Evolutionary conservation across 768 basidiomycete genomes (phyloP), one percentile per base, ranked within the genome.

Genomic region (Leccinum disarticulatum): DNA sequence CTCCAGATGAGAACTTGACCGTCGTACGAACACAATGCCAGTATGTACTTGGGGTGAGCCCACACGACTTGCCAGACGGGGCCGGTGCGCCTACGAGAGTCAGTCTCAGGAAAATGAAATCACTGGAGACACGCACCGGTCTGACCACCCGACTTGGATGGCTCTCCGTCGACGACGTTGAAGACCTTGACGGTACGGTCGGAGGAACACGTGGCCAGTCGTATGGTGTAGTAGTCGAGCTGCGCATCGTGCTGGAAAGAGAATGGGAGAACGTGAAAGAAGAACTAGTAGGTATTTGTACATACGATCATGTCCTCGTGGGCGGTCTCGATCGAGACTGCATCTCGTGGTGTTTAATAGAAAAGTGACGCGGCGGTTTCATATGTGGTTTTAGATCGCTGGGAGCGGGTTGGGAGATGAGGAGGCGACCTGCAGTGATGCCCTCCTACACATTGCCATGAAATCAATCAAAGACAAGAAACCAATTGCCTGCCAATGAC

Each of bases 1-100:
- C 95, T 97, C 97, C 97, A 99, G 65, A 99, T 94, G 75, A 98
- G 83, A 19, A 97, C 97, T 68, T 96, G 93, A 50, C 97, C 95
- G 67, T 99, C 97, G 73, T 98, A 98, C 5, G 95, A 97, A 70
- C 94, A 96, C n/a, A 93, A 95, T 30, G 96, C 96, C 55, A 99
- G 86, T 68, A 99, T 96, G 62, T 90, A 99, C 73, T 94, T 97
- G 27, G 97, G 97, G 67, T 99, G 96, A 3, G 92, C 96, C 97
- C 97, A 99, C 25, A 95, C 86, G 54, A 99, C 88, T 68, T 96
- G 94, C 95, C 96, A 98, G 38, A 99, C 95, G 7, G 97, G 96
- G 10, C 96, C 95, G 4, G 91, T 92, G 75, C 98, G 97, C 43
- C 95, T 97, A 63, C 56, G 41, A 52, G 27, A 13, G 19, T 4